These are phyloP conservation scores for Ajuga reptans DNA, from an alignment of 305 asterid genomes.

Conservation along the genomic window DNA sequence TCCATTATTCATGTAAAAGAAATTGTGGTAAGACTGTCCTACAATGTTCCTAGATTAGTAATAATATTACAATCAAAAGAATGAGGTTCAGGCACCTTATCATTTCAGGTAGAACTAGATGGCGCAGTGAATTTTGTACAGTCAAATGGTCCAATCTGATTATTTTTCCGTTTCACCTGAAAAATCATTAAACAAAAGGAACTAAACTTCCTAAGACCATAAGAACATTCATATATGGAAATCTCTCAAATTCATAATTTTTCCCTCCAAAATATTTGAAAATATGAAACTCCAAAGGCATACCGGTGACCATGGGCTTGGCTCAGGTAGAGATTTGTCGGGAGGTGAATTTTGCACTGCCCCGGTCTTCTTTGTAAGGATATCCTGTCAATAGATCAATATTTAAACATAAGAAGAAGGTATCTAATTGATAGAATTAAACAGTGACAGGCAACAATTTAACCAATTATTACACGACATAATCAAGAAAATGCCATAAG, in stretches of 20 bases:
- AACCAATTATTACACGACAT: too few relatives aligned
- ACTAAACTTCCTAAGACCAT: too few relatives aligned
- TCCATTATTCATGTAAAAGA: background rate
- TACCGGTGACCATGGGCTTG: conserved; percentile 99
- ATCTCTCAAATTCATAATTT: conserved; percentile 8
- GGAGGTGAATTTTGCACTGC: conserved; percentile 93
- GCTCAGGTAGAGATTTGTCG: conserved; percentile 76
- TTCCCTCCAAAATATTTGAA: background rate
- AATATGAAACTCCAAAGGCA: conserved; percentile 17
- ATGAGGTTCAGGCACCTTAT: conserved; percentile 26
- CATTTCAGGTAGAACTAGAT: conserved; percentile 30
- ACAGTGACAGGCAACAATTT: background rate
- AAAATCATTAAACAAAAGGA: conserved; percentile 26
- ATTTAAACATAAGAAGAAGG: conserved; percentile 6
- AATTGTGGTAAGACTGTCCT: conserved; percentile 7
- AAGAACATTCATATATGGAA: background rate
- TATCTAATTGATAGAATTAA: conserved; percentile 4
- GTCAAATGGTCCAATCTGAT: conserved; percentile 71
- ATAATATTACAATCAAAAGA: conserved; percentile 24
- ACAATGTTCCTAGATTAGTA: conserved; percentile 23
- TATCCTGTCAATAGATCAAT: conserved; percentile 45
- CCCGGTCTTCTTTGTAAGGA: conserved; percentile 70
- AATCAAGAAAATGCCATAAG: too few relatives aligned
- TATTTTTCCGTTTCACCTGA: conserved; percentile 79
- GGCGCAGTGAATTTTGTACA: conserved; percentile 61